phyloP scores from a whole-genome alignment of 345 rosid species.

The Lumnitzera littorea region DNA sequence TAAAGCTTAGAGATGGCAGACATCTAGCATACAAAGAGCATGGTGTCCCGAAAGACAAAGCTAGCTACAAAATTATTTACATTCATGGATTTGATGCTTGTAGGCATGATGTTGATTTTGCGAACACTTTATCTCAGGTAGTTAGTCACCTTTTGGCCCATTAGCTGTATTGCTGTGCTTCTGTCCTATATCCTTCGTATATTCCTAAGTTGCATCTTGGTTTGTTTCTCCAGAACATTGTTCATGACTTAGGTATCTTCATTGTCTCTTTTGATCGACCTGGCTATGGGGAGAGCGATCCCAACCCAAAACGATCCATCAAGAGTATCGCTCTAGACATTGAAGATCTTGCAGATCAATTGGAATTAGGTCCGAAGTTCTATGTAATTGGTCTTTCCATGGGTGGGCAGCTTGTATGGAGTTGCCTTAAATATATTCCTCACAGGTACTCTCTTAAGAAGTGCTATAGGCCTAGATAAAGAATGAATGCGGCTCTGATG shows the following conservation, averaged over 20 bases:
- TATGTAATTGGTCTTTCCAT: conserved; percentile 11
- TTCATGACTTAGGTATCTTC: conserved; percentile 11
- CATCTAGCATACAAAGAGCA: conserved; percentile 18
- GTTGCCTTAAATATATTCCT: conserved; percentile 20
- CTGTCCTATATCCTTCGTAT: background rate
- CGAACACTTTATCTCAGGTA: conserved; percentile 10
- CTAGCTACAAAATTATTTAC: conserved; percentile 10
- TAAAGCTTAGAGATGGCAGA: conserved; percentile 20
- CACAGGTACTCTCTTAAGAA: conserved; percentile 9
- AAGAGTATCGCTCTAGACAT: conserved; percentile 15
- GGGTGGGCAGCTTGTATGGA: conserved; percentile 17
- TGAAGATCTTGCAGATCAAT: conserved; percentile 21
- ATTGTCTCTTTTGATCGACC: conserved; percentile 20
- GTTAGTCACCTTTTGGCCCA: background rate
- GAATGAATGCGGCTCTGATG: background rate
- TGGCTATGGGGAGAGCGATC: conserved; percentile 22
- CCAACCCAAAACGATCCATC: conserved; percentile 11
- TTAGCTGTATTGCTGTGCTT: background rate
- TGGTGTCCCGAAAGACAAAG: conserved; percentile 13
- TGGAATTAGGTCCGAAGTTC: conserved; percentile 15
- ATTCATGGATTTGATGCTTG: conserved; percentile 11
- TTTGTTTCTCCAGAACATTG: conserved; percentile 10
- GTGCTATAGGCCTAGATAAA: too few relatives aligned
- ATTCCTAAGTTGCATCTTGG: background rate
- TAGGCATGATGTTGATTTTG: conserved; percentile 6